Conservation (phyloP, 2,329 filamentous ascomycete species). For the Cytospora mali region DNA sequence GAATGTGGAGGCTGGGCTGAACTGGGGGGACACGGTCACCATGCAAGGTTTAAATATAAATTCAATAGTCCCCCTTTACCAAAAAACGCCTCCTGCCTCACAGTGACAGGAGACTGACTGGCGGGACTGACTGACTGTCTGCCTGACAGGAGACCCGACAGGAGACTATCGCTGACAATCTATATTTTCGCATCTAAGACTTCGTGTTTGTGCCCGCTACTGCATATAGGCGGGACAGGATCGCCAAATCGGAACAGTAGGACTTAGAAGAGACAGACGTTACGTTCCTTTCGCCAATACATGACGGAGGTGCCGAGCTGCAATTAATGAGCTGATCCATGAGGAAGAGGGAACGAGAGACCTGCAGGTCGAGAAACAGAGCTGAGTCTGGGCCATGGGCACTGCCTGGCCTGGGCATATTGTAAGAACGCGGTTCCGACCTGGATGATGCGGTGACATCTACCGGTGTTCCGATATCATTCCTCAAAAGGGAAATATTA, state of each 20-base stretch:
- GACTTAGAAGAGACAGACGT: no score
- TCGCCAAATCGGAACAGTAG: background rate
- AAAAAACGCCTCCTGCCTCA: background rate
- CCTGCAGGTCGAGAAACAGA: background rate
- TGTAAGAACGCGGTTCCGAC: background rate
- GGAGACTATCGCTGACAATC: background rate
- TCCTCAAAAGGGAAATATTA: background rate
- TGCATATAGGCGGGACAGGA: background rate
- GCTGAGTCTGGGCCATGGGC: background rate
- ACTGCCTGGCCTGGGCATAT: no score
- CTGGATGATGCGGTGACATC: background rate
- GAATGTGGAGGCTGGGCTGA: background rate
- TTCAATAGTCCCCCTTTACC: background rate
- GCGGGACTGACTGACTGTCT: no score
- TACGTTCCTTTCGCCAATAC: no score
- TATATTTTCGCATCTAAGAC: background rate
- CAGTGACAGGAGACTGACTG: background rate
- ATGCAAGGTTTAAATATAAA: background rate
- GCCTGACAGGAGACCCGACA: no score
- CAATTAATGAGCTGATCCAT: no score
- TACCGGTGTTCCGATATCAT: no score
- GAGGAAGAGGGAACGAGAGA: background rate
- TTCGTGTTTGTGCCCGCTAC: background rate
- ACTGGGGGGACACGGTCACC: no score
- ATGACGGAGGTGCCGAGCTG: no score